Conservation (phyloP, 164 flowering plant genomes). For the Nelumbo lutea region DNA sequence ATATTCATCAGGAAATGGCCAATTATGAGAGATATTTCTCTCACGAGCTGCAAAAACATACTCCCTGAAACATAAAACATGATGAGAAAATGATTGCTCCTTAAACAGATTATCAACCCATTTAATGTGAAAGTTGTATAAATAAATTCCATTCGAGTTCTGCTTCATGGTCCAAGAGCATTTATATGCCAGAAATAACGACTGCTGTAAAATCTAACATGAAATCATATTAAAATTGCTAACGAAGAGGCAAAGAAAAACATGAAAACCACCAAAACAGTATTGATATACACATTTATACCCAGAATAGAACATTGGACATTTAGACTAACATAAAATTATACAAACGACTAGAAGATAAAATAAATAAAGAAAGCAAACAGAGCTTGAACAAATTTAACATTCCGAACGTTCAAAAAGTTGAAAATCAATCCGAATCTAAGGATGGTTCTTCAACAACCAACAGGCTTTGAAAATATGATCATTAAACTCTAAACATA, state of each 20-base stretch:
- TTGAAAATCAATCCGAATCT: neutral
- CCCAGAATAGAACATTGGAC: neutral
- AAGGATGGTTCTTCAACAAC: neutral
- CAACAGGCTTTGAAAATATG: neutral
- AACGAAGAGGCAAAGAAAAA: neutral
- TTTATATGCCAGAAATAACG: neutral
- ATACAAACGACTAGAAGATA: neutral
- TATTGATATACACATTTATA: neutral
- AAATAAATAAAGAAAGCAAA: constrained; percentile 1
- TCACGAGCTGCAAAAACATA: constrained; percentile 25
- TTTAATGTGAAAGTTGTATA: no score
- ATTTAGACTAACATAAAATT: neutral
- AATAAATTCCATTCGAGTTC: neutral
- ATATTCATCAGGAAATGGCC: constrained; percentile 31
- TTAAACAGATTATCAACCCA: neutral
- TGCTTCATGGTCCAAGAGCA: neutral
- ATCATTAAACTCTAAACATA: neutral
- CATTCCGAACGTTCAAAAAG: neutral
- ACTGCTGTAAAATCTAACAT: neutral
- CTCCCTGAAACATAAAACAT: constrained; percentile 16
- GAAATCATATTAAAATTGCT: constrained; percentile 3
- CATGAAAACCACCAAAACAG: neutral
- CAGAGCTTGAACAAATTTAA: constrained; percentile 10
- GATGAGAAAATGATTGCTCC: neutral
- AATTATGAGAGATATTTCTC: constrained; percentile 18